Base-by-base conservation (phyloP, 768 basidiomycete genomes). In the Asterophora parasitica region DNA sequence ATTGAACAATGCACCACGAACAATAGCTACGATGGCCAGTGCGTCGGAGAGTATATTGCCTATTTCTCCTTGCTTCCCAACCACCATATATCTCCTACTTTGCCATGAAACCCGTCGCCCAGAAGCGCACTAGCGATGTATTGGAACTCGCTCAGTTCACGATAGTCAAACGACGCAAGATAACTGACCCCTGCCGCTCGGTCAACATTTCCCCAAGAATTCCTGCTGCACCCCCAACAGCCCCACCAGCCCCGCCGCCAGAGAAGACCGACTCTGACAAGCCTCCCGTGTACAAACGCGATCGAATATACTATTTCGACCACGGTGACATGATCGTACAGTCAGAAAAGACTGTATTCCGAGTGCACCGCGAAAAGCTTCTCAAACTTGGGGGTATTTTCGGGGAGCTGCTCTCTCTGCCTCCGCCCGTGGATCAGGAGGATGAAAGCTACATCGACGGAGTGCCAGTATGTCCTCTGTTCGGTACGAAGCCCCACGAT, bases 321-420 rank as follows among this genome's bases (percentile, higher is more conserved):
- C 58, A 60, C 16, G 61, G 60, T 4, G 60, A 65, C 31, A 51
- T 62, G 13, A 52, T 57, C 17, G 39, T 61, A 16, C 44, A 40
- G n/a, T 42, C 56, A 16, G 57, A 47, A 13, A 36, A 40, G 23
- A 59, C 52, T 15, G 13, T 61, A 31, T 65, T 65, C 36, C 49
- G 56, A 13, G 52, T 58, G 12, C 58, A 58, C 31, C 19, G 16
- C 13, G 23, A 53, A 11, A 58, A 54, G n/a, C 37, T 60, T 12
- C 17, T 15, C 15, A 23, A 26, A 1, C 38, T 54, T 10, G 54
- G 47, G 15, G 60, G 59, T 12, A 34, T 59, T 9, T 58, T 63
- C 32, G 44, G 40, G 2, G 49, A 54, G 19, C 11, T 61, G 26
- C 54, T 58, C 26, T 46, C 54, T 4, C n/a, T 57, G 12, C 49